A percentile compares a stretch with the other conserved stretches of the same genome.
These are phyloP conservation scores for Candida dendrica DNA, from an alignment of 805 yeast species.

Conservation along the genomic window DNA sequence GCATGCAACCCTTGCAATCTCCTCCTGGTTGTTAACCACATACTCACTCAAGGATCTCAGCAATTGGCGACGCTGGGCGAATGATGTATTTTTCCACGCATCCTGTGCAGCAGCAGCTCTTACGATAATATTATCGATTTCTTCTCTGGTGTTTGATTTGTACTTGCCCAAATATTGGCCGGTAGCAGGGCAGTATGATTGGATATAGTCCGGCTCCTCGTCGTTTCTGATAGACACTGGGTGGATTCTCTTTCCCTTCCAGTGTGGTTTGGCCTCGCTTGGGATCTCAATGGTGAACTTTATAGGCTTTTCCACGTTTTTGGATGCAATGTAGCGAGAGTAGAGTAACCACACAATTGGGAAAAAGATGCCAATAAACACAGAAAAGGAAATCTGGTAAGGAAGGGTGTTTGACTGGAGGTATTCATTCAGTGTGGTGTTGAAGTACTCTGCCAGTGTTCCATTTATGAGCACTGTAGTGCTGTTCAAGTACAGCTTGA, in stretches of 20 bases:
- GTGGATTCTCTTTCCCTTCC: constrained; percentile 81
- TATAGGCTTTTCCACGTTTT: constrained; percentile 18
- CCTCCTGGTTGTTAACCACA: constrained; percentile 75
- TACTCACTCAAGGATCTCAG: constrained; percentile 64
- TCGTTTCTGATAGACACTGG: constrained; percentile 53
- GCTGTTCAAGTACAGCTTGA: constrained; percentile 1
- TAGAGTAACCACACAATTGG: constrained; percentile 7
- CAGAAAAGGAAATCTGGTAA: constrained; percentile 12
- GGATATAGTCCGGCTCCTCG: constrained; percentile 61
- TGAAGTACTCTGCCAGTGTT: constrained; percentile 14
- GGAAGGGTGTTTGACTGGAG: constrained; percentile 7
- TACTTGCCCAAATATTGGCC: constrained; percentile 80
- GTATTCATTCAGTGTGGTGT: constrained; percentile 15
- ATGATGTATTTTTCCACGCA: constrained; percentile 35
- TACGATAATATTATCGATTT: constrained; percentile 59
- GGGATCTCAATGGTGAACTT: constrained; percentile 56
- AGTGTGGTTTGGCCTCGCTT: constrained; percentile 75
- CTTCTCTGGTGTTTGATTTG: constrained; percentile 53
- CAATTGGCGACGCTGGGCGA: constrained; percentile 62
- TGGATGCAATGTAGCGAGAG: constrained; percentile 7
- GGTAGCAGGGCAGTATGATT: constrained; percentile 93
- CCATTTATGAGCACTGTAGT: constrained; percentile 10
- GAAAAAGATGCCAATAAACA: constrained; percentile 9
- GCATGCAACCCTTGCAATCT: constrained; percentile 87
- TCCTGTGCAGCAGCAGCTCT: constrained; percentile 26